Base-by-base conservation (phyloP, 1,139 yeast species). In the Suhomyces terraborum region DNA sequence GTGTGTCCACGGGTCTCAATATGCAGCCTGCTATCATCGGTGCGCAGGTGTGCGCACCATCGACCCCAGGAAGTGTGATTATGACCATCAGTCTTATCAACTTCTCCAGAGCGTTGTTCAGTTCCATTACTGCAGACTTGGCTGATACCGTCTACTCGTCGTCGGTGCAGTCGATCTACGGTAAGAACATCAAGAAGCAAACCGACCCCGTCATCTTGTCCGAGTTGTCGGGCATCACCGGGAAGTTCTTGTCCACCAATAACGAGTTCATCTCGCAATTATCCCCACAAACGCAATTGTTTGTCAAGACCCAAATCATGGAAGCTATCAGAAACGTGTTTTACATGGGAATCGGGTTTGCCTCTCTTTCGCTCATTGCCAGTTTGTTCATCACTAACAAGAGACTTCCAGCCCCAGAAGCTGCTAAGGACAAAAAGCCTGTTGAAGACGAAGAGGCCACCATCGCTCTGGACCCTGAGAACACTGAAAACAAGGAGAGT, bases 21-120 rank as follows among this genome's bases (percentile, higher is more conserved):
- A 53, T 66, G 59, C 74, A 67, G 50, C 50, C 62, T 9, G 37
- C 59, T 2, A 42, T 66, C 10, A 53, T 64, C 13, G 53, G 61
- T 2, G 56, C 66, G 3, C 73, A 67, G 47, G 50, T 68, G 4
- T 48, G 55, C 16, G 73, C 74, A 2, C 73, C 74, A 21, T 61
- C 64, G 40, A 53, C 63, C 4, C 62, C 67, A 3, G 74, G 74
- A 10, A 63, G 67, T 8, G 55, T 58, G 19, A 69, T 71, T 35
- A 52, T 67, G 61, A 57, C 71, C 6, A 67, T 74, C 3, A 55
- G 69, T 4, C 60, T 61, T 35, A 27, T 65, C 19, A 62, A 61
- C 46, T 66, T 67, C 43, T 42, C 46, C 19, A 62, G 74, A 49
- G 52, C 66, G 2, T 45, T 69, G 14, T 62, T 63, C 6, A 69